Evolutionary conservation across 768 basidiomycete genomes (phyloP), one percentile per base, ranked within the genome.

Genomic region (Macrolepiota fuliginosa): DNA sequence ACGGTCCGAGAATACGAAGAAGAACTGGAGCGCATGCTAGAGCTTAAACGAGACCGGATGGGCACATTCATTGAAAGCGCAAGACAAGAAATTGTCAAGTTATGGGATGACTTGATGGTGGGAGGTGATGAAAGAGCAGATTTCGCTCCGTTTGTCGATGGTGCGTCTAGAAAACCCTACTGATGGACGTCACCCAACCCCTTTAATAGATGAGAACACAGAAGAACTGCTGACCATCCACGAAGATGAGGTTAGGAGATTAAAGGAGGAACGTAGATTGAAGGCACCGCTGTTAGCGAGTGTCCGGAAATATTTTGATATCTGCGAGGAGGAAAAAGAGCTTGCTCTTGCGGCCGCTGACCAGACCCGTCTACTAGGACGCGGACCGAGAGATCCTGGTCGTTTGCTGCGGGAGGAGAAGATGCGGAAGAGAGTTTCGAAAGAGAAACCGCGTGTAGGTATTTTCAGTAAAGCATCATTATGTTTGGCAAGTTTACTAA

Each of bases 341-440:
- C 80, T 98, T 29, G 91, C 88, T 45, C 87, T 85, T 1, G 83
- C 89, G 3, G 91, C 92, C 2, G 81, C 84, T 36, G 94, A 96
- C 68, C 92, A 94, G 68, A 85, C 83, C 15, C 84, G 94, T 40
- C 77, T 96, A 7, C 83, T 91, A 3, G 92, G 92, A 15, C 83
- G 92, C 68, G 92, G 92, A 27, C 77, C 87, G 2, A 81, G 93
- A 59, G 91, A 94, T 77, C 90, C 94, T 4, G 94, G 94, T 5
- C 79, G 93, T 19, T 74, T 99, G 37, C 75, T 98, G 56, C 83
- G 93, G 62, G 96, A 99, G 74, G 96, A 98, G 78, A 97, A 97
- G 81, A 94, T 96, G 89, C 83, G 96, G 57, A 98, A 98, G 73
- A 81, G 96, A 29, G 94, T 99, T 13, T 82, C 81, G 60, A 91